Base-by-base conservation (phyloP, 2,329 filamentous ascomycete species). In the Colletotrichum sp. region DNA sequence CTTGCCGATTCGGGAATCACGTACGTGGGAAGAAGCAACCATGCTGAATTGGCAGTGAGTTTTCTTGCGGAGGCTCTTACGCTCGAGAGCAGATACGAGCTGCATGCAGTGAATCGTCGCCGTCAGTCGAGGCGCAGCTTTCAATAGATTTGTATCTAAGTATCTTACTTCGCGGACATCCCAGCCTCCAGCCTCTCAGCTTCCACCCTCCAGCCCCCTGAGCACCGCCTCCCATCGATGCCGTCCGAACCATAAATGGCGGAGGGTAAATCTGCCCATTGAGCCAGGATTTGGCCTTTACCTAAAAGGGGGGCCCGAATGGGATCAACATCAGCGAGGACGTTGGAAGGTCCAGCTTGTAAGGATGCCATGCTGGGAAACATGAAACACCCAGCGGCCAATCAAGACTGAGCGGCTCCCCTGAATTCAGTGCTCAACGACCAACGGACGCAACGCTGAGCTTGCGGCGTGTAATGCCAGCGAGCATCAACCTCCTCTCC, bases 331-430 rank as follows among this genome's bases (percentile, higher is more conserved):
- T 66, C 8, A 62, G n/a, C 59, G 43, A 62, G 59, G 59, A 43
- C 59, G 34, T 62, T 62, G 34, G 9, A 62, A 27, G 51, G 21
- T 34, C 66, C 54, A 51, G n/a, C 59, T n/a, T 55, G 29, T 64
- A 65, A 55, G 36, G 63, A 24, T 69, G 54, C 69, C 58, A 61
- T 69, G 70, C 72, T 63, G 36, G 59, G 63, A 72, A 75, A 75
- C 58, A 47, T 75, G 74, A 75, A 75, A 75, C 74, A 66, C 15
- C 16, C 51, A 59, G 29, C 18, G 27, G 51, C 74, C 74, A 75
- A 75, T 75, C 67, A 72, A n/a, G 33, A 9, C 59, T 55, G 54
- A 51, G 36, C 51, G 8, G 5, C 24, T 63, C 54, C 66, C 70
- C 74, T 74, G 66, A 55, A 29, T n/a, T 8, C 33, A 54, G n/a